Evolutionary conservation across 208 protist genomes (phyloP).

Genomic region (Leishmania turanica): DNA sequence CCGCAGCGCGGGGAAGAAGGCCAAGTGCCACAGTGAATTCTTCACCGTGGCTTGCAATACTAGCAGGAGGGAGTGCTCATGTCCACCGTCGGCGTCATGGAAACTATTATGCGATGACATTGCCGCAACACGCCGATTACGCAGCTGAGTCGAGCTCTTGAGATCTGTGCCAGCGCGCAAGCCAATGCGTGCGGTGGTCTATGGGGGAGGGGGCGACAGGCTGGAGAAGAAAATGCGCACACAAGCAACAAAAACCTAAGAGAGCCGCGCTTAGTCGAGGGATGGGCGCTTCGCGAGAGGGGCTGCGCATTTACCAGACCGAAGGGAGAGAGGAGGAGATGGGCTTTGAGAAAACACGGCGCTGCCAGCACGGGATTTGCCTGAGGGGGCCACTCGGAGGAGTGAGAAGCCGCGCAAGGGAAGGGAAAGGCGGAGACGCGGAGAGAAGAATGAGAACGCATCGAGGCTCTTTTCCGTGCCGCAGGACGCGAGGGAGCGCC

Average conservation of each 20-base stretch:
- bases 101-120: background rate
- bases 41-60: background rate
- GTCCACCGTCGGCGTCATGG: background rate
- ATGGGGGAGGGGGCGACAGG: background rate
- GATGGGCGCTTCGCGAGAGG: background rate
- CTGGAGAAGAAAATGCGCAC: background rate
- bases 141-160: background rate
- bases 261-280: background rate
- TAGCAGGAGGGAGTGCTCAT: background rate
- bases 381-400: background rate
- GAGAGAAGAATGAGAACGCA: background rate
- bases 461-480: background rate
- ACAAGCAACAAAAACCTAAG: background rate
- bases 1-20: slow-evolving; percentile 11
- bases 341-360: background rate
- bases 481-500: background rate
- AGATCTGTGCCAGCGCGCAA: background rate
- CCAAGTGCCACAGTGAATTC: slow-evolving; percentile 24
- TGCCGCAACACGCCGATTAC: background rate
- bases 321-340: background rate
- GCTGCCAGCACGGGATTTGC: background rate
- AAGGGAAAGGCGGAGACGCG: background rate
- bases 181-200: background rate
- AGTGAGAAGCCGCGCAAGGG: background rate
- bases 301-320: background rate